phyloP scores from a whole-genome alignment of 495 filamentous ascomycete genomes.

The Penicillium paradoxum region DNA sequence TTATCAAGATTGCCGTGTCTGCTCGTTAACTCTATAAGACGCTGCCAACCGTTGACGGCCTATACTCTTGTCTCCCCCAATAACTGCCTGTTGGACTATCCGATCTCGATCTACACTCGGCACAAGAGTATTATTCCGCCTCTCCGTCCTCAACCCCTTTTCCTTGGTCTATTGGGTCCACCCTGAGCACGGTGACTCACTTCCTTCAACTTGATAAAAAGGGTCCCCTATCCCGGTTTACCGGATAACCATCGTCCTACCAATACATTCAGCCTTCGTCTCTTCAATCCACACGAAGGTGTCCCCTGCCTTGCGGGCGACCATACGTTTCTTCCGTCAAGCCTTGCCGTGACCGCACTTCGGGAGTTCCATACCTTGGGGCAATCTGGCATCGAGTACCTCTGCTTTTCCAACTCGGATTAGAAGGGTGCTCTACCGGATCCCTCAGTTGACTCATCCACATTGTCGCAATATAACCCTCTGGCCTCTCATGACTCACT shows the following conservation, averaged over 20 bases:
- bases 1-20: slow-evolving; percentile 5
- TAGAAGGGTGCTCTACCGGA: slow-evolving; percentile 33
- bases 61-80: background rate
- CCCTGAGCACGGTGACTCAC: slow-evolving; percentile 11
- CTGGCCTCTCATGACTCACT: slow-evolving; percentile 38
- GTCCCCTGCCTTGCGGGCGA: slow-evolving; percentile 6
- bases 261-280: background rate
- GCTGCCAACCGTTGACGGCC: background rate
- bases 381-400: slow-evolving; percentile 41
- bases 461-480: background rate
- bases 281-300: slow-evolving; percentile 3
- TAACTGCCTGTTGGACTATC: background rate
- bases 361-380: slow-evolving; percentile 26
- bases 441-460: slow-evolving; percentile 14
- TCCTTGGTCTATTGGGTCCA: background rate
- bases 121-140: background rate
- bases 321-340: slow-evolving; percentile 15
- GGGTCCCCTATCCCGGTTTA: background rate
- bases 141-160: slow-evolving; percentile 3
- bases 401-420: slow-evolving; percentile 34
- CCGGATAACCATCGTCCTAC: background rate
- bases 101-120: background rate
- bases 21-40: background rate
- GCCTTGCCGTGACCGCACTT: slow-evolving; percentile 22
- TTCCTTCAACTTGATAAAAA: background rate